Evolutionary conservation across 306 rosid genomes (phyloP).

Genomic region (Acacia confusa): DNA sequence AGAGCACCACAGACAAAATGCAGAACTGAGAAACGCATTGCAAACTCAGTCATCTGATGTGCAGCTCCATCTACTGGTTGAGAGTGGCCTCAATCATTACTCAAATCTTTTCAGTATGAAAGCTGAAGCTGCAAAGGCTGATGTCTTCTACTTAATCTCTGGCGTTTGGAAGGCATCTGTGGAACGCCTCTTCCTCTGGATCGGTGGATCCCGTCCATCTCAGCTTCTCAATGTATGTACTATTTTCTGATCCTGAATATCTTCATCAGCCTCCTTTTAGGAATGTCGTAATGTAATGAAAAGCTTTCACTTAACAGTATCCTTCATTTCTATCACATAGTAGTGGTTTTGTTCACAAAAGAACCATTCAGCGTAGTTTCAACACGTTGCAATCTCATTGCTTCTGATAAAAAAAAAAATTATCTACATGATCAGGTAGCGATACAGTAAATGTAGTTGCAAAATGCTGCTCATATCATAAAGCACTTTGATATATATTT

Average conservation of each 20-base stretch:
- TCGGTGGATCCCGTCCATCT: conserved; percentile 98
- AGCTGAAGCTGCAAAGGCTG: conserved; percentile 76
- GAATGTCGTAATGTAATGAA: background rate
- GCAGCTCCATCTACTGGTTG: conserved; percentile 64
- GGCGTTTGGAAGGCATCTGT: conserved; percentile 83
- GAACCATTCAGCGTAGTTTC: background rate
- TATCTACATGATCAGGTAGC: too few species aligned
- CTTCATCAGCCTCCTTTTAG: background rate
- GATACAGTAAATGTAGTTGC: background rate
- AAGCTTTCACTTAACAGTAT: background rate
- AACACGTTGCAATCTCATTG: background rate
- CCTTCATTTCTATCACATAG: background rate
- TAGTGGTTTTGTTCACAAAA: background rate
- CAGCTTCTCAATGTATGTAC: conserved; percentile 72
- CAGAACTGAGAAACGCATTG: conserved; percentile 74
- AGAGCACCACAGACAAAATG: conserved; percentile 61
- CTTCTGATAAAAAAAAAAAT: background rate
- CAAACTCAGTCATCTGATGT: conserved; percentile 56
- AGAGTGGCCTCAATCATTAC: conserved; percentile 67
- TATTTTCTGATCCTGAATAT: conserved; percentile 27
- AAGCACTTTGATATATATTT: background rate
- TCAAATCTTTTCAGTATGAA: conserved; percentile 68
- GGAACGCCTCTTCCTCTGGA: conserved; percentile 91
- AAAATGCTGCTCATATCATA: background rate
- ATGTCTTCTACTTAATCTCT: conserved; percentile 76